Conservation (phyloP, 441 rosid species). For the Flueggea neowawraea region DNA sequence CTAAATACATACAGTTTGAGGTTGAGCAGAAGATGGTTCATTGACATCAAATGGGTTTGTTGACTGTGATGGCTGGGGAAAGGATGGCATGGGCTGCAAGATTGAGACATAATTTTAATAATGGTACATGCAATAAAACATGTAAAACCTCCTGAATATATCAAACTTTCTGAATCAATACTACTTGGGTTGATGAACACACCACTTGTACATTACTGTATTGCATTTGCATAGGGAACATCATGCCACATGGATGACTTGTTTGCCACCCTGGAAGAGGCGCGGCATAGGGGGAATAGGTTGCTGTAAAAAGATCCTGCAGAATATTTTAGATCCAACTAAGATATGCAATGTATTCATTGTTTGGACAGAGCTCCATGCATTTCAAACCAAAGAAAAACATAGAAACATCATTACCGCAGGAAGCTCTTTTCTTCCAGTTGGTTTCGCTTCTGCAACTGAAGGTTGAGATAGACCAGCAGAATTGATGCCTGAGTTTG, state of each 20-base stretch:
- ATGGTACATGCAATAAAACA: conserved; percentile 10
- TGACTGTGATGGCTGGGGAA: no score
- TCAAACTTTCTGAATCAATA: conserved; percentile 4
- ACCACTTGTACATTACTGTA: conserved; percentile 55
- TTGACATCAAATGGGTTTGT: no score
- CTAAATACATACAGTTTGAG: neutral
- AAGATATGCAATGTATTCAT: conserved; percentile 2
- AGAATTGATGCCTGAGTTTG: conserved; percentile 22
- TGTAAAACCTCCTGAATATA: conserved; percentile 9
- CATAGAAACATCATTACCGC: conserved; percentile 42
- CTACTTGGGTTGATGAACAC: conserved; percentile 15
- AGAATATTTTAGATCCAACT: conserved; percentile 15
- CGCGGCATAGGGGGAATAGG: conserved; percentile 52
- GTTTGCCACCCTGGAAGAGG: conserved; percentile 69
- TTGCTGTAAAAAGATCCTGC: conserved; percentile 79
- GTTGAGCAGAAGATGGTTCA: neutral
- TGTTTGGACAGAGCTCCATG: neutral
- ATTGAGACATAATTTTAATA: conserved; percentile 8
- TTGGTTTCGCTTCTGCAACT: conserved; percentile 37
- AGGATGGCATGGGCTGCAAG: conserved; percentile 11
- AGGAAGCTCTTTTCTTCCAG: conserved; percentile 77
- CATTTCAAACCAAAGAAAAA: neutral
- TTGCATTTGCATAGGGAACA: conserved; percentile 60
- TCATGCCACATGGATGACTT: conserved; percentile 62
- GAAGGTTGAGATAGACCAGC: conserved; percentile 32